Evolutionary conservation across 208 protist species (phyloP).

Genomic region (Eutreptiella sp.): DNA sequence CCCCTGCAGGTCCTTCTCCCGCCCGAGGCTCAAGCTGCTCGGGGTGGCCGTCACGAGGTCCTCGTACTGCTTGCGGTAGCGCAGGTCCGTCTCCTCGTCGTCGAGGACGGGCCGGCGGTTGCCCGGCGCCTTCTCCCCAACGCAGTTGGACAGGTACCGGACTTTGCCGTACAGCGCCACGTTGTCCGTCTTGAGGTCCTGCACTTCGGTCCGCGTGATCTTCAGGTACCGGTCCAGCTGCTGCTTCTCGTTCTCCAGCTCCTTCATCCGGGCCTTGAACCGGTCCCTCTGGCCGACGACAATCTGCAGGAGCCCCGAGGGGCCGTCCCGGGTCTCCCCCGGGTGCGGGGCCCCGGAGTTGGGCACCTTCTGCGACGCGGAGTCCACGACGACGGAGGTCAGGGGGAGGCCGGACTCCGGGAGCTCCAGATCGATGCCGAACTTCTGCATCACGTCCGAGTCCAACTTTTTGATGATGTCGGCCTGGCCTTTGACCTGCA

Average conservation of each 20-base stretch:
- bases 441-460: background rate
- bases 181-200: background rate
- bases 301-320: background rate
- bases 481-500: background rate
- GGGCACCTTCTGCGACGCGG: no score
- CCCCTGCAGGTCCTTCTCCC: no score
- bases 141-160: background rate
- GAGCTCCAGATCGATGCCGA: no score
- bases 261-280: background rate
- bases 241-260: background rate
- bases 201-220: background rate
- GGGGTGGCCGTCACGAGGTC: no score
- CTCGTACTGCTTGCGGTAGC: no score
- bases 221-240: background rate
- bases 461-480: constrained; percentile 5
- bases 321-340: no score
- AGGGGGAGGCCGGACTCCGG: no score
- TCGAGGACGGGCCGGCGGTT: no score
- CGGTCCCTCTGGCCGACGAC: constrained; percentile 6
- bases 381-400: no score
- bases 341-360: no score
- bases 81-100: no score
- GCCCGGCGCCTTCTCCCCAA: background rate
- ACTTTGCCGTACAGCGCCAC: constrained; percentile 7
- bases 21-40: no score